Conservation (phyloP, 2,329 filamentous ascomycete species). For the Hypomyces rosellus region DNA sequence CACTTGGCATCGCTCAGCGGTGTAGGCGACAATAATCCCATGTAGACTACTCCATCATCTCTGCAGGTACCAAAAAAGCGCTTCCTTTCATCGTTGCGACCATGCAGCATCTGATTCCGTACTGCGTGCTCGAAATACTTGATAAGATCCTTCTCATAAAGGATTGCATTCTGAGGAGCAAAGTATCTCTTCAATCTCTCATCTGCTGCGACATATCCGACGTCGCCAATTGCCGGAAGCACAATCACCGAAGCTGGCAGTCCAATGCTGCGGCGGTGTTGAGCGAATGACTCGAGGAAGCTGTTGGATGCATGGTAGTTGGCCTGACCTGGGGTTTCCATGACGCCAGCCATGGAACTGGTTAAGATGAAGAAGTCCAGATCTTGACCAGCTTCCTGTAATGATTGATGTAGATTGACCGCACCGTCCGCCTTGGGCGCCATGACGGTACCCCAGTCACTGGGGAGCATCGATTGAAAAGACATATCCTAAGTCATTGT, state of each 20-base stretch:
- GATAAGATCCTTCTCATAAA: slow-evolving; percentile 1
- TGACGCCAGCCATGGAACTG: slow-evolving; percentile 21
- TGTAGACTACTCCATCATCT: background rate
- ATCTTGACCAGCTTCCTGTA: background rate
- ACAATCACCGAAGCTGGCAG: slow-evolving; percentile 33
- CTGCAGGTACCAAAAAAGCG: background rate
- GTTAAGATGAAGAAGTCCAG: slow-evolving; percentile 26
- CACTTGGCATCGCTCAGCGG: slow-evolving; percentile 8
- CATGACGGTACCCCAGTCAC: slow-evolving; percentile 19
- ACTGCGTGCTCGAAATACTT: too few relatives aligned
- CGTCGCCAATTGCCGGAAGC: slow-evolving; percentile 29
- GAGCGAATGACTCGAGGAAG: slow-evolving; percentile 34
- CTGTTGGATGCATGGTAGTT: slow-evolving; percentile 34
- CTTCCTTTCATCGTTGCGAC: background rate
- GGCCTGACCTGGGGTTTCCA: slow-evolving; percentile 22
- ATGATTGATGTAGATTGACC: slow-evolving; percentile 25
- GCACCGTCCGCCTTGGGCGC: slow-evolving; percentile 26
- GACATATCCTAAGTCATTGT: too few relatives aligned
- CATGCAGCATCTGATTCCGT: background rate
- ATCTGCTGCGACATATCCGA: slow-evolving; percentile 28
- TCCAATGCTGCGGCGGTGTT: slow-evolving; percentile 27
- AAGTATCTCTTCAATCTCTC: too few relatives aligned
- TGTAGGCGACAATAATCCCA: slow-evolving; percentile 11
- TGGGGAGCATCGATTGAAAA: slow-evolving; percentile 6
- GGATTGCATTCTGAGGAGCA: background rate